phyloP scores from a whole-genome alignment of 1,284 basidiomycete genomes.

The Apiotrichum sp. region DNA sequence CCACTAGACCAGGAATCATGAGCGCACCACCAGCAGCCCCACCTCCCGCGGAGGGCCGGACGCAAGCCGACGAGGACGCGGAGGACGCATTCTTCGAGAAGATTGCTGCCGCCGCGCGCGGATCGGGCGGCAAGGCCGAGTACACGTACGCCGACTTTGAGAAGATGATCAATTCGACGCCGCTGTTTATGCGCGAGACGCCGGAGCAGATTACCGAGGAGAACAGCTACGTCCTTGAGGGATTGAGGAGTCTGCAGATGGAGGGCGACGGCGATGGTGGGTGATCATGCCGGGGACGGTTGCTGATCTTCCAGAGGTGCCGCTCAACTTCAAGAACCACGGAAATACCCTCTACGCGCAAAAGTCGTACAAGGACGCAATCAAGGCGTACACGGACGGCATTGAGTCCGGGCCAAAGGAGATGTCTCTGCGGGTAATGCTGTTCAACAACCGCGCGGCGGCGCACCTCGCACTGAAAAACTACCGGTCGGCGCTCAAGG shows the following conservation, averaged over 20 bases:
- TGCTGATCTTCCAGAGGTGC: conserved; percentile 61
- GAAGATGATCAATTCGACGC: conserved; percentile 48
- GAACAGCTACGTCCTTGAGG: conserved; percentile 65
- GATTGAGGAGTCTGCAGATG: conserved; percentile 75
- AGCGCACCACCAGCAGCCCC: neutral
- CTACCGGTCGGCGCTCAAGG: conserved; percentile 72
- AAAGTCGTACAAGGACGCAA: conserved; percentile 77
- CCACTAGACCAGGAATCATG: neutral
- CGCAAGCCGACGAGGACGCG: conserved; percentile 5
- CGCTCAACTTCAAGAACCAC: conserved; percentile 87
- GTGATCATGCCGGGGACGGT: neutral
- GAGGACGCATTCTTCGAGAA: conserved; percentile 20
- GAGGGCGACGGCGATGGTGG: conserved; percentile 89
- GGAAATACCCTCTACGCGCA: conserved; percentile 90
- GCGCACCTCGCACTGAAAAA: conserved; percentile 90
- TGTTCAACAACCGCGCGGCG: conserved; percentile 85
- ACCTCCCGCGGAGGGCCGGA: neutral
- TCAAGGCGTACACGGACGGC: conserved; percentile 84
- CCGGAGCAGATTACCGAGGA: conserved; percentile 57
- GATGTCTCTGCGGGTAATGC: conserved; percentile 56
- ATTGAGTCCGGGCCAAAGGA: conserved; percentile 75
- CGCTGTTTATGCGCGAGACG: conserved; percentile 88
- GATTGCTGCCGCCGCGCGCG: conserved; percentile 15
- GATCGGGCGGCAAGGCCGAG: conserved; percentile 18
- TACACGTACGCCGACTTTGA: conserved; percentile 34